Percentiles rank a stretch among this genome's conserved stretches.
Evolutionary conservation across 148 eudicot species (phyloP).

Genomic region (Rhododendron griersonianum): DNA sequence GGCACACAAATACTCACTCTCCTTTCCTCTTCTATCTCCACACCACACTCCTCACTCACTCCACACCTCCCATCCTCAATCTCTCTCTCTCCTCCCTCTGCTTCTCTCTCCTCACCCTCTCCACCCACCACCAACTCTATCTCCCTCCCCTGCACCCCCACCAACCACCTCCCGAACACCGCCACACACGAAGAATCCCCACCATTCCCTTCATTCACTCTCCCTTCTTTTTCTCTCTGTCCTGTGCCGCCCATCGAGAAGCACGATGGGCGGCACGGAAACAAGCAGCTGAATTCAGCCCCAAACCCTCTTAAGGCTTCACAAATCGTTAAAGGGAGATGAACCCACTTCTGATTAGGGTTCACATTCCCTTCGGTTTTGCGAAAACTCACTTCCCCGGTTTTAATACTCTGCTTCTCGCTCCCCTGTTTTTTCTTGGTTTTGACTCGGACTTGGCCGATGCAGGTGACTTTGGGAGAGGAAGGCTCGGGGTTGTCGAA

Average conservation of each 20-base stretch:
- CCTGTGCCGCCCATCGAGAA: conserved; percentile 22
- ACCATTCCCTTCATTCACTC: conserved; percentile 3
- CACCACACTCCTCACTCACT: conserved; percentile 1
- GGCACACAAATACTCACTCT: conserved; percentile 76
- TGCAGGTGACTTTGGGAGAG: conserved; percentile 92
- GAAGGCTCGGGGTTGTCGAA: conserved; percentile 82
- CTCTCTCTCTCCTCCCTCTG: conserved; percentile 41
- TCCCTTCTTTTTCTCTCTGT: conserved; percentile 17
- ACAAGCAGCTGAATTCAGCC: conserved; percentile 69
- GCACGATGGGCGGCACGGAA: conserved; percentile 70
- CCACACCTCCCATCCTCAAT: conserved; percentile 37
- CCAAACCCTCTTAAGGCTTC: conserved; percentile 67
- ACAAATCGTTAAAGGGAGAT: conserved; percentile 69
- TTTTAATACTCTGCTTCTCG: conserved; percentile 29
- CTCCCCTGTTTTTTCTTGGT: conserved; percentile 58
- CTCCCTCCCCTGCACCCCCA: conserved; percentile 63
- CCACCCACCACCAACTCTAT: conserved; percentile 57
- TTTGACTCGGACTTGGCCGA: conserved; percentile 86
- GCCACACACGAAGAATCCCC: conserved; percentile 39
- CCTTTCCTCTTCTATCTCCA: conserved; percentile 24
- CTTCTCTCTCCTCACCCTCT: conserved; percentile 27
- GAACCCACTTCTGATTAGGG: conserved; percentile 80
- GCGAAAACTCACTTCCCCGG: conserved; percentile 52
- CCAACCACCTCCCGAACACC: conserved; percentile 67
- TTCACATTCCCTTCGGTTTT: conserved; percentile 29